These are phyloP conservation scores for Vigna reflexopilosa DNA, from an alignment of 306 rosid genomes.

Conservation along the genomic window DNA sequence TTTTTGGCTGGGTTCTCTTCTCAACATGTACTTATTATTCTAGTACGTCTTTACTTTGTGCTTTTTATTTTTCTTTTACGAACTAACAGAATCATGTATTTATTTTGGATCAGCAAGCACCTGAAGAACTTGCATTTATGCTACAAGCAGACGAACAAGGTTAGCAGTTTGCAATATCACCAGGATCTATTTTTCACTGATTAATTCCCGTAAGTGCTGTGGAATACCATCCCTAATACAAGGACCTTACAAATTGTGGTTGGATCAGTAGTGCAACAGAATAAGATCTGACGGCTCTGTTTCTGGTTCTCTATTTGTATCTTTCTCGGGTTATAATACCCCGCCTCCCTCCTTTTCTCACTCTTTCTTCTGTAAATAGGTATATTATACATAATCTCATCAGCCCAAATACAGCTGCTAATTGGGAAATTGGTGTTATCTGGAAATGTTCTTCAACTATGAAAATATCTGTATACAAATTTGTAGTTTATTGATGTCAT, in stretches of 20 bases:
- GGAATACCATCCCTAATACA: constrained; percentile 25
- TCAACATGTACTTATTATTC: constrained; percentile 9
- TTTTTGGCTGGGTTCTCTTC: constrained; percentile 5
- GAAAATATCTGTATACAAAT: constrained; percentile 29
- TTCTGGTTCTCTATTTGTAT: constrained; percentile 27
- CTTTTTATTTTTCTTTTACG: not conserved
- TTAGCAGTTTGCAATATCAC: constrained; percentile 52
- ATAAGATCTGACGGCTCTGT: constrained; percentile 36
- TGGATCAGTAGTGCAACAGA: constrained; percentile 27
- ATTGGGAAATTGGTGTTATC: not conserved
- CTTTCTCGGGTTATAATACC: constrained; percentile 21
- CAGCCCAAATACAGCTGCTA: constrained; percentile 24
- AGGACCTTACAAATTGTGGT: constrained; percentile 16
- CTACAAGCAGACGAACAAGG: constrained; percentile 54
- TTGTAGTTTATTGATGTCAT: not conserved
- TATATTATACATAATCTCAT: not conserved
- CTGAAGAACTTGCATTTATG: constrained; percentile 54
- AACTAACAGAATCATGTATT: constrained; percentile 9
- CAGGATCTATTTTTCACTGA: constrained; percentile 50
- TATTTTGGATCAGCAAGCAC: constrained; percentile 54
- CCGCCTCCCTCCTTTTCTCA: not conserved
- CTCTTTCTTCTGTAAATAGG: constrained; percentile 11
- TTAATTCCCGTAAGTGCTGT: constrained; percentile 14
- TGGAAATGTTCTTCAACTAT: constrained; percentile 20
- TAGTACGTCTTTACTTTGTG: not conserved